Evolutionary conservation across 495 filamentous ascomycete species (phyloP), one percentile per base, ranked within the genome.

Genomic region (Platismatia glauca): DNA sequence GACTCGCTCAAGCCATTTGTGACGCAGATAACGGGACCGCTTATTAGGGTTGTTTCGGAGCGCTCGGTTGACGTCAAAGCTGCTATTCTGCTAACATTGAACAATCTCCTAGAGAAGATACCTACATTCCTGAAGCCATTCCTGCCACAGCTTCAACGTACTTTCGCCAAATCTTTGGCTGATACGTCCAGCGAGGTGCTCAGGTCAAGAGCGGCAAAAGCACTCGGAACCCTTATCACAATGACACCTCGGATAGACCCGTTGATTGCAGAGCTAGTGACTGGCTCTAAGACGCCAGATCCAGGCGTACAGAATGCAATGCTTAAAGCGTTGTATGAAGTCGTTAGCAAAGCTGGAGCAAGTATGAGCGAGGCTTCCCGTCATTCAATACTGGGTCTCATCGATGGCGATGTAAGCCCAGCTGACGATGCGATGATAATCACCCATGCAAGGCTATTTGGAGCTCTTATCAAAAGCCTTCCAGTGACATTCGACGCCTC

Each of bases 41-140:
- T 98, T 34, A 98, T 98, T 70, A 86, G 94, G 79, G 92, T 98
- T 18, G 91, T 97, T 11, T 96, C 94, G 1, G 94, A 98, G 69
- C 83, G 92, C 52, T 97, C 93, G 3, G 88, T 89, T 3, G 94
- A 98, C 57, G 90, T 98, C 75, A 97, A 95, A 75, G 79, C 90
- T 66, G 95, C 95, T 37, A 96, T 97, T 73, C 79, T 98, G 60
- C 82, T 91, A 50, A 97, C 95, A 0, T 81, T 98, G 59, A 97
- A 97, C 74, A 96, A 95, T 68, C 79, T 98, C 15, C 80, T 98
- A 18, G 89, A 96, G 76, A 98, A 97, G 81, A 97, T 98, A 72
- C 95, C 94, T 7, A 84, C 89, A 22, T 90, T 92, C 62, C 83
- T 98, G 48, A 97, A 97, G 74, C 94, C 94, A 4, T 98, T 98